Evolutionary conservation across 164 flowering plant genomes (phyloP).

Genomic region (Sextonia rubra): DNA sequence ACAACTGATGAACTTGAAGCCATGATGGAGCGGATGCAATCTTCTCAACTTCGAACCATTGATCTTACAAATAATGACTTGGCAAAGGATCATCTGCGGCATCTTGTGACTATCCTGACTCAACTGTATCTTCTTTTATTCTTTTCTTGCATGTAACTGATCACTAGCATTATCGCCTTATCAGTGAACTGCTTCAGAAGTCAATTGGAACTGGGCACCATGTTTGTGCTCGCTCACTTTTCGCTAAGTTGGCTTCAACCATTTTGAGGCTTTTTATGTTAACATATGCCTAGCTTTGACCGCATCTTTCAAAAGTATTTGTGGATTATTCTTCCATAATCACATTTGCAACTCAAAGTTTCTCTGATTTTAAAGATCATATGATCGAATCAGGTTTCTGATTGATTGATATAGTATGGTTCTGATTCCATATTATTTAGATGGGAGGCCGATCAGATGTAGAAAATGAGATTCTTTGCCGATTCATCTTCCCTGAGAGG

Average conservation of each 20-base stretch:
- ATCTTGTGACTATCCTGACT: constrained; percentile 54
- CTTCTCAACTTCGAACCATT: constrained; percentile 55
- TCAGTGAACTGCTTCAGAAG: not conserved
- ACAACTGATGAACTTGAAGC: constrained; percentile 57
- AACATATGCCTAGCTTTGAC: not conserved
- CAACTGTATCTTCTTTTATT: not conserved
- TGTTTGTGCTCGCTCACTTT: not conserved
- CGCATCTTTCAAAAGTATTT: not conserved
- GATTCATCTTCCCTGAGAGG: constrained; percentile 84
- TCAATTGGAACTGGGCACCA: not conserved
- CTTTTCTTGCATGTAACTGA: not conserved
- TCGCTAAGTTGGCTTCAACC: not conserved
- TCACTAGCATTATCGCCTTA: not conserved
- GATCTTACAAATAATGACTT: constrained; percentile 78
- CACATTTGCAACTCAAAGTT: too few relatives aligned
- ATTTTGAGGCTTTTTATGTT: not conserved
- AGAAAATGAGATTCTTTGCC: constrained; percentile 70
- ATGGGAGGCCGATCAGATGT: constrained; percentile 75
- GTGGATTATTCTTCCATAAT: not conserved
- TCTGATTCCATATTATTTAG: constrained; percentile 30
- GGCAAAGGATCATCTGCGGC: constrained; percentile 92
- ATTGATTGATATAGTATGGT: not conserved
- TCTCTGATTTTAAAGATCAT: too few relatives aligned
- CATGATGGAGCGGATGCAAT: constrained; percentile 71
- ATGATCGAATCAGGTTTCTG: not conserved